A percentile compares a stretch with the other conserved stretches of the same genome.
Conservation (phyloP, 1,139 yeast genomes). For the Yamadazyma spencermartinsiae region DNA sequence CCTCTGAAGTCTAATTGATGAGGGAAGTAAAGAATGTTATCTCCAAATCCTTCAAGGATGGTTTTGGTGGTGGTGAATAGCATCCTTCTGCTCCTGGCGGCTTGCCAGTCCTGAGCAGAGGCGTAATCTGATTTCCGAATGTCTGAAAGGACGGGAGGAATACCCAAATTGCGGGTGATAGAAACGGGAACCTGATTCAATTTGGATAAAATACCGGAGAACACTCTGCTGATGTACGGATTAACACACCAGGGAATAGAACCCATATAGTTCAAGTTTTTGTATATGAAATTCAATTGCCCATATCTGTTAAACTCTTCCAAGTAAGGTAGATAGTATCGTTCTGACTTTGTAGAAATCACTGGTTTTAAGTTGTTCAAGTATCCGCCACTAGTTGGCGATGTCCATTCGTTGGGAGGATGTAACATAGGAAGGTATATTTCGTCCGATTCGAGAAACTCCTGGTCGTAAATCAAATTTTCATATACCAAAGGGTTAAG, state of each 20-base stretch:
- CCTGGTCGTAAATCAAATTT: slow-evolving; percentile 6
- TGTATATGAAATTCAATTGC: slow-evolving; percentile 33
- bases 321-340: slow-evolving; percentile 22
- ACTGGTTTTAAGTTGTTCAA: slow-evolving; percentile 27
- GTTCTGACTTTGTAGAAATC: slow-evolving; percentile 22
- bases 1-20: slow-evolving; percentile 46
- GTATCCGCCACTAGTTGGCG: slow-evolving; percentile 39
- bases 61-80: slow-evolving; percentile 2
- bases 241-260: slow-evolving; percentile 41
- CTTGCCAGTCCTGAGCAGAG: background rate
- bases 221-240: slow-evolving; percentile 22
- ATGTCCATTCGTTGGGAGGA: slow-evolving; percentile 40
- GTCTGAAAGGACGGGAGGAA: background rate
- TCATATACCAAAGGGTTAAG: slow-evolving; percentile 13
- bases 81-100: slow-evolving; percentile 16
- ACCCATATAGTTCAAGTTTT: slow-evolving; percentile 32
- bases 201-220: slow-evolving; percentile 9
- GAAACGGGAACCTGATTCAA: background rate
- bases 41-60: slow-evolving; percentile 27
- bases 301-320: slow-evolving; percentile 31
- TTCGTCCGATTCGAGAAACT: slow-evolving; percentile 5
- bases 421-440: slow-evolving; percentile 36
- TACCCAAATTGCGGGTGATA: background rate
- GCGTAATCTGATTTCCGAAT: background rate
- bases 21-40: slow-evolving; percentile 37